A percentile compares a stretch with the other conserved stretches of the same genome.
These are phyloP conservation scores for Hapsidospora chrysogenum DNA, from an alignment of 495 filamentous ascomycete genomes.

Conservation along the genomic window DNA sequence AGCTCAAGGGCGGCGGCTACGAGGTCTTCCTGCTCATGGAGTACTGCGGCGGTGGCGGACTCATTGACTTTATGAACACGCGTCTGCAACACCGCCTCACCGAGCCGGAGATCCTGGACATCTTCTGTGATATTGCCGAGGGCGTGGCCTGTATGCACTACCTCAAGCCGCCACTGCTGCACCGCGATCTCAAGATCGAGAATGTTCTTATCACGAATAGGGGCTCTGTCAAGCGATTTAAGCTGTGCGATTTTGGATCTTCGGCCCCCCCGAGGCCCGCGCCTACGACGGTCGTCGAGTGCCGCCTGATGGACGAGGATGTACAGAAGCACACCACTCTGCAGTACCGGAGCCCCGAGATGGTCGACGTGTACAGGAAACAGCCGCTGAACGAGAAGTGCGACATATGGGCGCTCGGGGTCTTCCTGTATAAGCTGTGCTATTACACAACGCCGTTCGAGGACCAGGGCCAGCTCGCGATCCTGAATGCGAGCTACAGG, in stretches of 20 bases:
- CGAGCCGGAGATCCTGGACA: conserved; percentile 92
- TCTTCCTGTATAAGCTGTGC: conserved; percentile 93
- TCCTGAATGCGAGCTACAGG: conserved; percentile 89
- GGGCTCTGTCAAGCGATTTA: conserved; percentile 52
- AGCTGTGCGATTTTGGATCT: conserved; percentile 96
- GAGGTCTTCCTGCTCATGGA: conserved; percentile 99
- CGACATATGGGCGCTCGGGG: conserved; percentile 94
- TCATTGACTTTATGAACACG: conserved; percentile 99
- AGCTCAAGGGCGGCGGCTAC: conserved; percentile 82
- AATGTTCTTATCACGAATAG: conserved; percentile 69
- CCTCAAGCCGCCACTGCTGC: conserved; percentile 80
- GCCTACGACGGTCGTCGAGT: conserved; percentile 71
- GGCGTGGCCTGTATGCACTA: conserved; percentile 99
- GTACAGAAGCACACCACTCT: conserved; percentile 93
- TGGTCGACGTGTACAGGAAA: conserved; percentile 95
- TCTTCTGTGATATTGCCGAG: conserved; percentile 89
- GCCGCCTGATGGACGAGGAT: conserved; percentile 84
- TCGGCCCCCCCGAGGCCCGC: conserved; percentile 70
- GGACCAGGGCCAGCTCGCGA: conserved; percentile 95
- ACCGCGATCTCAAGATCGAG: conserved; percentile 94
- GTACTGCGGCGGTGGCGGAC: conserved; percentile 65
- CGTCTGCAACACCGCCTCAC: conserved; percentile 89
- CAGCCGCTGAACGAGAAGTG: conserved; percentile 98
- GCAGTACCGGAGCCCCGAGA: conserved; percentile 95
- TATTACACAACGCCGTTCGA: conserved; percentile 99